Evolutionary conservation across 2,329 filamentous ascomycete genomes (phyloP), one percentile per base, ranked within the genome.

Genomic region (Cladorrhinum sp.): DNA sequence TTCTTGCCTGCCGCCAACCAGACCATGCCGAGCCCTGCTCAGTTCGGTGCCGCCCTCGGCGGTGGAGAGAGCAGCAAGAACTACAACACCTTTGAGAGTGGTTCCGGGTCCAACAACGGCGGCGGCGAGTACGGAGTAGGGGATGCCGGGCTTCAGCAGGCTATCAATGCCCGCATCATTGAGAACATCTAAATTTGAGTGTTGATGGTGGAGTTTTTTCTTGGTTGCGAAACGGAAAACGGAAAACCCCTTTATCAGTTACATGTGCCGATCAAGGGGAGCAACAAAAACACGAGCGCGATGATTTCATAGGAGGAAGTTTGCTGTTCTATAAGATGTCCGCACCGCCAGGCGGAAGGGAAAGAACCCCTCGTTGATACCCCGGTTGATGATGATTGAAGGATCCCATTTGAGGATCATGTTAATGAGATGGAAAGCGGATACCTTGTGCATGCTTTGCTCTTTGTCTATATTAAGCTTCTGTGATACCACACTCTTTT

Each of bases 151-250:
- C 90, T 96, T 74, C 87, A 94, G 76, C 83, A 85, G 69, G 92
- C 91, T 33, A 85, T 96, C 73, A 93, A 95, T 73, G 86, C 92
- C 57, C 85, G 86, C 62, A 82, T 96, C 42, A 82, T 96, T 67
- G 91, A 97, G 81, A 89, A 93, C 76, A 94, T 97, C 75, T 96
- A 81, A 83, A 62, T 7, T 30, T 20, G 39, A 14, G 33, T 9
- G 53, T 12, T 42, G 33, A 28, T 4, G 33, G 3, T 18, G 33
- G 42, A 18, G 42, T 26, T 10, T n/a, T 16, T 39, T 55, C 16
- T 20, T 20, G 24, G 14, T 7, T 21, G 21, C 21, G 26, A 36
- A 36, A 36, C 33, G 33, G 33, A 36, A 36, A 36, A 36, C 14
- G 9, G 33, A 36, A 16, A 36, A 36, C 9, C 26, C 9, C 26